Percentiles rank a stretch among this genome's conserved stretches.
Conservation (phyloP, 495 filamentous ascomycete genomes). For the Penicillium goetzii region DNA sequence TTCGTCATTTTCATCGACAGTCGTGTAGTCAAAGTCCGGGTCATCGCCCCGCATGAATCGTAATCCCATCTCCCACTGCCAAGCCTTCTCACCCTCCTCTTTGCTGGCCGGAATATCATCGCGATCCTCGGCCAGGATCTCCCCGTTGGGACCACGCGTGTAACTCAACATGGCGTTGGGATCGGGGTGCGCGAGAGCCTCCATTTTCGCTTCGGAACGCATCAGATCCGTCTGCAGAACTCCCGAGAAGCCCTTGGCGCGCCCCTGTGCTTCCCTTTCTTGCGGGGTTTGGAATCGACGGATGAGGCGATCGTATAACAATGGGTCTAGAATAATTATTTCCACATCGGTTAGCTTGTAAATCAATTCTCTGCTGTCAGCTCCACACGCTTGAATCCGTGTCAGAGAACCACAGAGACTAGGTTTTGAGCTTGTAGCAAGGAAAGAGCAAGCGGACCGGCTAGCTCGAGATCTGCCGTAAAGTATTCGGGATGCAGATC, state of each 20-base stretch:
- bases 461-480: slow-evolving; percentile 63
- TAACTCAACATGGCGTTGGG: slow-evolving; percentile 54
- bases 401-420: not conserved
- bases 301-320: slow-evolving; percentile 79
- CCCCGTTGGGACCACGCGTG: slow-evolving; percentile 52
- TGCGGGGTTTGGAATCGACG: slow-evolving; percentile 74
- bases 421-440: slow-evolving; percentile 16
- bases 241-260: slow-evolving; percentile 72
- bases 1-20: slow-evolving; percentile 70
- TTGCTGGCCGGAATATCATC: slow-evolving; percentile 60
- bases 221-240: slow-evolving; percentile 70
- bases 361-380: slow-evolving; percentile 12
- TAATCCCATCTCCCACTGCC: slow-evolving; percentile 68
- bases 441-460: slow-evolving; percentile 57
- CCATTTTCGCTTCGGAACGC: slow-evolving; percentile 73
- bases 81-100: slow-evolving; percentile 67
- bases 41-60: slow-evolving; percentile 75
- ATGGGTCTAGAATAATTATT: slow-evolving; percentile 58
- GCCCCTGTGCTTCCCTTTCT: slow-evolving; percentile 74
- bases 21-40: slow-evolving; percentile 72
- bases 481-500: slow-evolving; percentile 68
- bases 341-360: slow-evolving; percentile 37
- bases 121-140: slow-evolving; percentile 60
- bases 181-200: slow-evolving; percentile 60
- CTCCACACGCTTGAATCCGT: slow-evolving; percentile 11